Evolutionary conservation across 2,329 filamentous ascomycete genomes (phyloP).

Genomic region (Bipolaris zeicola): DNA sequence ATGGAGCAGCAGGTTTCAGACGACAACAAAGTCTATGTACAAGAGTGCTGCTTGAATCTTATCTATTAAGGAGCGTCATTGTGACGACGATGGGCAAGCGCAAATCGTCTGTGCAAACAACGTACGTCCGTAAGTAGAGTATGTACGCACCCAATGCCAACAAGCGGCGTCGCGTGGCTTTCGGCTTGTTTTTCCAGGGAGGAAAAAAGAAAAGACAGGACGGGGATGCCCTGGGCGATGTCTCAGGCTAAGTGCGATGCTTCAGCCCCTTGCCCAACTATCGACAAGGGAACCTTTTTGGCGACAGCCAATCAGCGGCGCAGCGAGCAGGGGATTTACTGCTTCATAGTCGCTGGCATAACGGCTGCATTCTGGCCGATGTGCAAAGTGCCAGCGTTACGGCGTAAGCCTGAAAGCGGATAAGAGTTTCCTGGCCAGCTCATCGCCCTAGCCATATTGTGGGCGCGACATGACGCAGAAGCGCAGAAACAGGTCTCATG

Average conservation of each 20-base stretch:
- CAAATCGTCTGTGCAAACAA: constrained; percentile 2
- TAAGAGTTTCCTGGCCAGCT: constrained; percentile 21
- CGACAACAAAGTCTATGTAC: neutral
- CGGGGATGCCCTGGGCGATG: constrained; percentile 25
- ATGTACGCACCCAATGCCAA: neutral
- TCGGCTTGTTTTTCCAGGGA: constrained; percentile 12
- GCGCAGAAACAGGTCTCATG: constrained; percentile 28
- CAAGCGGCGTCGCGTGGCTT: constrained; percentile 17
- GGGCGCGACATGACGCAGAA: constrained; percentile 7
- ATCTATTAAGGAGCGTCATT: constrained; percentile 1
- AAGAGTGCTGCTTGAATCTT: neutral
- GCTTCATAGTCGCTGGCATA: constrained; percentile 28
- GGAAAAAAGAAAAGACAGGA: constrained; percentile 19
- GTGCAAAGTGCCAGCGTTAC: constrained; percentile 23
- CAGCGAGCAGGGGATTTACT: constrained; percentile 29
- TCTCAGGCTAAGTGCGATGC: constrained; percentile 31
- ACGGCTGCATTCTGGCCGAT: constrained; percentile 33
- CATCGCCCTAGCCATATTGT: constrained; percentile 28
- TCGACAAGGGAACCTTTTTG: constrained; percentile 20
- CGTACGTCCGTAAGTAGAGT: neutral
- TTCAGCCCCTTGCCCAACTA: constrained; percentile 5
- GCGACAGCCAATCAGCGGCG: constrained; percentile 29
- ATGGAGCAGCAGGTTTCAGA: neutral
- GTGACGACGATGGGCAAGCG: too few relatives aligned
- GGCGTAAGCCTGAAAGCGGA: constrained; percentile 25